Conservation (phyloP, 2,329 filamentous ascomycete species). For the Colletotrichum ledebouriae region DNA sequence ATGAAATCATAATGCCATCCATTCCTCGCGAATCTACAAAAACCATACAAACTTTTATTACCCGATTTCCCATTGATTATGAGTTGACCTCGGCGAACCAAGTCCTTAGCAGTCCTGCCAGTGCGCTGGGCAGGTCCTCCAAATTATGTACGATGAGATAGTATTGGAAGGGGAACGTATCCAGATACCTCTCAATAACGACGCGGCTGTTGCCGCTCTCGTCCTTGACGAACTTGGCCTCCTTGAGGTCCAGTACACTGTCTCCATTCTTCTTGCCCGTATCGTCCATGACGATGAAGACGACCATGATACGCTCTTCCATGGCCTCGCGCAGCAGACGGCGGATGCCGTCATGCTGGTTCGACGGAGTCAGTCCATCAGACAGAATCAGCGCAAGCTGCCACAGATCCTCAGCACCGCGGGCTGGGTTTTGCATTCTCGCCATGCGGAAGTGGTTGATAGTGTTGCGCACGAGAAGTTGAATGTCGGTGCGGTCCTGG, state of each 20-base stretch:
- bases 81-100: conserved; percentile 87
- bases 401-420: conserved; percentile 81
- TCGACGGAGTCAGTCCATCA: conserved; percentile 88
- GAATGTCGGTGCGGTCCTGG: conserved; percentile 89
- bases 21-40: conserved; percentile 2
- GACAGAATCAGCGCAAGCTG: conserved; percentile 94
- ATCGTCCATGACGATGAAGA: conserved; percentile 95
- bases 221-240: conserved; percentile 84
- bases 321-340: conserved; percentile 87
- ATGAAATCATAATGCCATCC: not conserved
- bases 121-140: conserved; percentile 87
- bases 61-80: conserved; percentile 43
- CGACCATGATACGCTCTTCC: conserved; percentile 96
- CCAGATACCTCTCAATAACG: conserved; percentile 90
- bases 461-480: conserved; percentile 79
- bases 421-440: conserved; percentile 68
- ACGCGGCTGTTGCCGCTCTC: conserved; percentile 73
- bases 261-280: conserved; percentile 61
- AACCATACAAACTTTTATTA: conserved; percentile 14
- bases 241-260: conserved; percentile 88
- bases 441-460: conserved; percentile 87
- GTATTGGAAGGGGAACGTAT: conserved; percentile 96
- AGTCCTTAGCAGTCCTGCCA: conserved; percentile 90
- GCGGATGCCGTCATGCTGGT: conserved; percentile 84
- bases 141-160: conserved; percentile 96